These are phyloP conservation scores for Trametes hirsuta DNA, from an alignment of 1,284 basidiomycete genomes.

Conservation along the genomic window DNA sequence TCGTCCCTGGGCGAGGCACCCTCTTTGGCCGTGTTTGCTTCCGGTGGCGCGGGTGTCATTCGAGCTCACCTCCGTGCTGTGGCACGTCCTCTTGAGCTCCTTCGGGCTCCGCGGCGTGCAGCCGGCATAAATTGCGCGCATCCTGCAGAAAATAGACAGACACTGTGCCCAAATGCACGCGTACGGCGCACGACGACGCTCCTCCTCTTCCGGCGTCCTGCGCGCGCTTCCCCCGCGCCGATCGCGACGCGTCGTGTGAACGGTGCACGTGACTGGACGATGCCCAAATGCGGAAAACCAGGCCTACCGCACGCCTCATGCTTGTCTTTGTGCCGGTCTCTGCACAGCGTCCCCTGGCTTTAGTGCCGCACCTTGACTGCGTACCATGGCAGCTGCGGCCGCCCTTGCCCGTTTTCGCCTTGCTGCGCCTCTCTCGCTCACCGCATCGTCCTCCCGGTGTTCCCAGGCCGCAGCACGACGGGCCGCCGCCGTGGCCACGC, in stretches of 20 bases:
- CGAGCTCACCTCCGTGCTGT: not conserved
- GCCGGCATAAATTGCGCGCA: too few species aligned
- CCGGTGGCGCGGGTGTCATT: constrained; percentile 9
- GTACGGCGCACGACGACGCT: not conserved
- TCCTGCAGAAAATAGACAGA: not conserved
- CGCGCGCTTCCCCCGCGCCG: not conserved
- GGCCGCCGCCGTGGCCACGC: constrained; percentile 1
- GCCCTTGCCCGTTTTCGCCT: constrained; percentile 10
- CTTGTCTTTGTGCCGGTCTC: too few species aligned
- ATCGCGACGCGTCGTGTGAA: constrained; percentile 15
- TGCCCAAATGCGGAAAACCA: constrained; percentile 5
- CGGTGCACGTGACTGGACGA: not conserved
- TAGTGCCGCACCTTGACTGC: not conserved
- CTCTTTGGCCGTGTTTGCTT: constrained; percentile 11
- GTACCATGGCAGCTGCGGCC: constrained; percentile 14
- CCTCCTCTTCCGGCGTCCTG: too few species aligned
- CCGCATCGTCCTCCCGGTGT: constrained; percentile 1
- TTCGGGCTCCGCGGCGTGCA: not conserved
- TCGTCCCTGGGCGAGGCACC: constrained; percentile 6
- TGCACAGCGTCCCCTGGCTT: not conserved
- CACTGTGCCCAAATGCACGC: not conserved
- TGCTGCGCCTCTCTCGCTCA: not conserved
- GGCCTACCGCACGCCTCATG: not conserved
- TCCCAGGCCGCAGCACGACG: constrained; percentile 1
- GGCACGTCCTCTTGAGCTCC: not conserved